Evolutionary conservation across 257 asterid species (phyloP).

Genomic region (Lantana camara): DNA sequence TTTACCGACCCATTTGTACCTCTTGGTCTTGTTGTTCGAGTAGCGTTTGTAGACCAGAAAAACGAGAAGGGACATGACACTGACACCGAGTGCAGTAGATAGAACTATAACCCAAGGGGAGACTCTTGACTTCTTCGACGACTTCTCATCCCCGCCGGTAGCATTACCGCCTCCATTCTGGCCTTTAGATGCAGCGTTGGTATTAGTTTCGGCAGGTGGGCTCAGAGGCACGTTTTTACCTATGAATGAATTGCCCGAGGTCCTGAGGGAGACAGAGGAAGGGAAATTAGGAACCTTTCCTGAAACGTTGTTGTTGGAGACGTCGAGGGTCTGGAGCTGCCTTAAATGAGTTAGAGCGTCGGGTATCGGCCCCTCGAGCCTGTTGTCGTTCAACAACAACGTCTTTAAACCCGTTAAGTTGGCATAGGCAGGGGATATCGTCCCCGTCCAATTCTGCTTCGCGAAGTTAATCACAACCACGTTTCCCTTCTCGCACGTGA

Average conservation of each 20-base stretch:
- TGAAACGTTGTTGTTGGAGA: conserved; percentile 78
- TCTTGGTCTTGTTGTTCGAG: conserved; percentile 8
- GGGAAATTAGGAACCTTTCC: conserved; percentile 66
- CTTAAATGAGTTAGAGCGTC: conserved; percentile 44
- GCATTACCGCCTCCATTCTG: background rate
- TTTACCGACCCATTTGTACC: conserved; percentile 21
- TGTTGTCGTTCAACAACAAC: conserved; percentile 55
- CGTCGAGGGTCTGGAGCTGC: conserved; percentile 58
- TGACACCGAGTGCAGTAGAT: conserved; percentile 24
- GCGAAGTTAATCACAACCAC: conserved; percentile 59
- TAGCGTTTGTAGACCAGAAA: conserved; percentile 33
- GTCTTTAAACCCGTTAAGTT: conserved; percentile 49
- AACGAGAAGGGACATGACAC: conserved; percentile 18
- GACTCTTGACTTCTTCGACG: conserved; percentile 12
- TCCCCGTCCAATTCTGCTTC: conserved; percentile 58
- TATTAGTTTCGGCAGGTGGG: conserved; percentile 25
- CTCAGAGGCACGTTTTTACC: conserved; percentile 52
- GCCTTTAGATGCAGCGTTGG: no score
- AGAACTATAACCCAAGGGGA: conserved; percentile 36
- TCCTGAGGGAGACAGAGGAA: conserved; percentile 39
- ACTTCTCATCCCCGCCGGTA: background rate
- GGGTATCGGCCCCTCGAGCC: conserved; percentile 68
- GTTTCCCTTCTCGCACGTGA: conserved; percentile 58
- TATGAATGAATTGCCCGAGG: conserved; percentile 53
- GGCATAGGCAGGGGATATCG: conserved; percentile 60